Conservation (phyloP, 192 early-diverging fungal genomes). For the Funneliformis geosporum region DNA sequence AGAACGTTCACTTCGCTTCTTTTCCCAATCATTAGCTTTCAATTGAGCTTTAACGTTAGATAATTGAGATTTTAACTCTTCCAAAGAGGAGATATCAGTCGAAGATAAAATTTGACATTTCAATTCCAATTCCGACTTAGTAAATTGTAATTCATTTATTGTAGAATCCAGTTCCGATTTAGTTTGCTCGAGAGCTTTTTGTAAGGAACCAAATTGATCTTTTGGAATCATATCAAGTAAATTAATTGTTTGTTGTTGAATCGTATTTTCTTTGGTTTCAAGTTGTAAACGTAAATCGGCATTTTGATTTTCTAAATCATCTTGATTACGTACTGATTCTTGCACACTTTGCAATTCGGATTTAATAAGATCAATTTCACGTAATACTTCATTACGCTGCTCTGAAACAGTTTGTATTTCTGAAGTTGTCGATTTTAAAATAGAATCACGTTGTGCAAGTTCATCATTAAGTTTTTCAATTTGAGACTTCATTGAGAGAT, state of each 20-base stretch:
- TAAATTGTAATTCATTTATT: neutral
- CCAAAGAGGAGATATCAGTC: neutral
- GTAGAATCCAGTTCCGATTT: neutral
- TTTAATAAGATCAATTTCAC: neutral
- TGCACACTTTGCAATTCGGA: neutral
- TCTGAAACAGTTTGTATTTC: neutral
- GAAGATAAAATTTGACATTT: too few species aligned
- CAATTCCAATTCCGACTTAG: neutral
- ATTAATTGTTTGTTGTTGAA: neutral
- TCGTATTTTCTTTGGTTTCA: neutral
- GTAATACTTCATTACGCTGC: neutral
- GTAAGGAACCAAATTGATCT: neutral
- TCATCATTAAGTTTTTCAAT: neutral
- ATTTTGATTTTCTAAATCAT: neutral
- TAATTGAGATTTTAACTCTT: neutral
- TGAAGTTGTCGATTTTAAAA: neutral
- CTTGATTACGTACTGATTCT: neutral
- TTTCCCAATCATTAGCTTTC: slow-evolving; percentile 2
- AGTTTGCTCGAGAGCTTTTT: neutral
- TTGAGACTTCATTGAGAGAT: neutral
- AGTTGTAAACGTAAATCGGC: neutral
- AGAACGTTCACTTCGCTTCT: neutral
- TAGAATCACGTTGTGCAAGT: neutral
- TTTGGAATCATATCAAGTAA: neutral
- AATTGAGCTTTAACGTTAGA: neutral